A percentile compares a stretch with the other conserved stretches of the same genome.
Conservation (phyloP, 73 alveolate species). For the Effrenium voratum region DNA sequence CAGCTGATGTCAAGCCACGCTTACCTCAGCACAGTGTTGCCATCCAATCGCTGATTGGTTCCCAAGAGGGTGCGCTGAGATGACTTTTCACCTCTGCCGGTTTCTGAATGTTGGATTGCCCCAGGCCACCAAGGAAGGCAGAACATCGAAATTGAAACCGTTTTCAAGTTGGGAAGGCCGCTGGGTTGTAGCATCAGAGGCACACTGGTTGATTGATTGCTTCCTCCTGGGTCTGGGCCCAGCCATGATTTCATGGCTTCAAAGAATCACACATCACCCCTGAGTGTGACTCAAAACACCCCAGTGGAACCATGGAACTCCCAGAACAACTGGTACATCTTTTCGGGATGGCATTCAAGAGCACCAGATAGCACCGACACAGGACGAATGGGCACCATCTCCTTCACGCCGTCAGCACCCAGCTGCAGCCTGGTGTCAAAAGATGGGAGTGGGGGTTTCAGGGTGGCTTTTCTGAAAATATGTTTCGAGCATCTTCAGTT, state of each 20-base stretch:
- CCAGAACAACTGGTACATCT: slow-evolving; percentile 1
- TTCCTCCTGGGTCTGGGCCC: too few relatives aligned
- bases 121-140: too few relatives aligned
- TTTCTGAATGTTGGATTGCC: too few relatives aligned
- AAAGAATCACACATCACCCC: neutral
- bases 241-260: neutral
- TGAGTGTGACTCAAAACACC: neutral
- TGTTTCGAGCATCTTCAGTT: too few relatives aligned
- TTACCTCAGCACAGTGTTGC: too few relatives aligned
- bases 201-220: neutral
- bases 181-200: neutral
- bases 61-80: too few relatives aligned
- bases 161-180: neutral
- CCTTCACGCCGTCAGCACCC: neutral
- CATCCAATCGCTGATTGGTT: too few relatives aligned
- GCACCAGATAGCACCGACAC: neutral
- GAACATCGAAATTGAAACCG: too few relatives aligned
- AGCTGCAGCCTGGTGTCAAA: neutral
- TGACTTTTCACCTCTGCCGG: too few relatives aligned
- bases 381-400: slow-evolving; percentile 26
- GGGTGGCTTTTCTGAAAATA: neutral
- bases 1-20: too few relatives aligned
- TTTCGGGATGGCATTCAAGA: neutral
- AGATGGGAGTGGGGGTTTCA: neutral
- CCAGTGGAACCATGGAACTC: too few relatives aligned